These are phyloP conservation scores for Penicillium capsulatum DNA, from an alignment of 2,329 filamentous ascomycete species.

Conservation along the genomic window DNA sequence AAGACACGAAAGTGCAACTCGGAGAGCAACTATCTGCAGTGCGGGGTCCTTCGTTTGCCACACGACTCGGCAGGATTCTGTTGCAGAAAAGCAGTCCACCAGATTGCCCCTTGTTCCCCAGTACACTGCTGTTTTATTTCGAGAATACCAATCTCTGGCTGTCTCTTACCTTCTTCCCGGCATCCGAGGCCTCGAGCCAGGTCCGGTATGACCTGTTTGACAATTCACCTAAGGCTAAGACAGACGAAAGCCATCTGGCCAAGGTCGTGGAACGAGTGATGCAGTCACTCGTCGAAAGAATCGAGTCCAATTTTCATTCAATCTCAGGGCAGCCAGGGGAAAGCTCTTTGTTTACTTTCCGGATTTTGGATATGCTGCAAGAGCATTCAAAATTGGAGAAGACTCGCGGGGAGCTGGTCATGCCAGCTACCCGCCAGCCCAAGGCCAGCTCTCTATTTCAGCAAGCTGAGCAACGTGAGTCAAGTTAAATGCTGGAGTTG, in stretches of 20 bases:
- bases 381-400: conserved; percentile 25
- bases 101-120: conserved; percentile 20
- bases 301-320: conserved; percentile 18
- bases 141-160: conserved; percentile 18
- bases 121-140: conserved; percentile 22
- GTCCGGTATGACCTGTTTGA: conserved; percentile 33
- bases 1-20: too few relatives aligned
- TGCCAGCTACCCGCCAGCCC: conserved; percentile 26
- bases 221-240: background rate
- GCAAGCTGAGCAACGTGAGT: conserved; percentile 28
- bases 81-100: conserved; percentile 1
- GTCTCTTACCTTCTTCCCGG: conserved; percentile 26
- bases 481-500: background rate
- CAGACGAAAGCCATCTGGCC: background rate
- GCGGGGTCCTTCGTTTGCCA: conserved; percentile 3
- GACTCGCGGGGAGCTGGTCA: conserved; percentile 15
- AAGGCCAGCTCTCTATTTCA: conserved; percentile 24
- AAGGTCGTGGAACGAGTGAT: conserved; percentile 4
- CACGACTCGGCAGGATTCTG: conserved; percentile 4
- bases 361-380: conserved; percentile 19
- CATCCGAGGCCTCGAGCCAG: conserved; percentile 22
- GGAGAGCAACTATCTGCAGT: too few relatives aligned
- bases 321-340: background rate
- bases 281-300: background rate
- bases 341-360: background rate